Evolutionary conservation across 2,329 filamentous ascomycete genomes (phyloP).

Genomic region (Nemania serpens): DNA sequence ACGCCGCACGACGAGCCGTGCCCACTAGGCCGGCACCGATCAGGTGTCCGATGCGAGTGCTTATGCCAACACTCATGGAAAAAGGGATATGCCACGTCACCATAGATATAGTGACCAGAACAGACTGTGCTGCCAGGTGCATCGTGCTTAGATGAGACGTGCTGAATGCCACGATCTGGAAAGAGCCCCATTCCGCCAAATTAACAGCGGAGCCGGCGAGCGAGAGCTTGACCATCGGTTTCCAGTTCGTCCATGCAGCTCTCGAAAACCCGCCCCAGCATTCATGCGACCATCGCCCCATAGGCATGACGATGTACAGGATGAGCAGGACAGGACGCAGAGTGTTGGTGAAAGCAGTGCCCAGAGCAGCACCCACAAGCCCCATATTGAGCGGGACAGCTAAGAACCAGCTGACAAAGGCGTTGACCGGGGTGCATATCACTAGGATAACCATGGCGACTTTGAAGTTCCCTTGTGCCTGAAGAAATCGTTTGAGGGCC

Average conservation of each 20-base stretch:
- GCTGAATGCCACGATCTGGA: constrained; percentile 49
- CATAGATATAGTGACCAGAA: constrained; percentile 48
- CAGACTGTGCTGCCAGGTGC: constrained; percentile 49
- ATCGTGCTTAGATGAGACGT: constrained; percentile 50
- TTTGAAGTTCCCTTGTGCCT: constrained; percentile 59
- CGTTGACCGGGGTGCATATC: constrained; percentile 54
- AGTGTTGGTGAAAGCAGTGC: constrained; percentile 54
- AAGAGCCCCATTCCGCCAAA: constrained; percentile 46
- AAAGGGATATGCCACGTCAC: constrained; percentile 51
- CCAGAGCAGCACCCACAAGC: constrained; percentile 56
- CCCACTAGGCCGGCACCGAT: constrained; percentile 45
- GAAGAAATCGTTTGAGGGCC: constrained; percentile 57
- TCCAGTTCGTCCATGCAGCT: constrained; percentile 46
- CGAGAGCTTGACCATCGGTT: constrained; percentile 46
- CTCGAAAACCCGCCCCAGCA: constrained; percentile 52
- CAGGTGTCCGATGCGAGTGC: constrained; percentile 49
- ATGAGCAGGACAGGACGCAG: constrained; percentile 53
- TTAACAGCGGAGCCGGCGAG: constrained; percentile 47
- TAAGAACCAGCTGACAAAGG: constrained; percentile 56
- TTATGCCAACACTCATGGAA: constrained; percentile 48
- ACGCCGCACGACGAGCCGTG: constrained; percentile 40
- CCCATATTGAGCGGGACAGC: constrained; percentile 49
- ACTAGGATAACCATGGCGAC: constrained; percentile 49
- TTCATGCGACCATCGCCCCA: constrained; percentile 45
- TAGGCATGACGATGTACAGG: constrained; percentile 49